A percentile compares a stretch with the other conserved stretches of the same genome.
These are phyloP conservation scores for Saccharomycopsis phalli DNA, from an alignment of 1,139 yeast species.

Conservation along the genomic window DNA sequence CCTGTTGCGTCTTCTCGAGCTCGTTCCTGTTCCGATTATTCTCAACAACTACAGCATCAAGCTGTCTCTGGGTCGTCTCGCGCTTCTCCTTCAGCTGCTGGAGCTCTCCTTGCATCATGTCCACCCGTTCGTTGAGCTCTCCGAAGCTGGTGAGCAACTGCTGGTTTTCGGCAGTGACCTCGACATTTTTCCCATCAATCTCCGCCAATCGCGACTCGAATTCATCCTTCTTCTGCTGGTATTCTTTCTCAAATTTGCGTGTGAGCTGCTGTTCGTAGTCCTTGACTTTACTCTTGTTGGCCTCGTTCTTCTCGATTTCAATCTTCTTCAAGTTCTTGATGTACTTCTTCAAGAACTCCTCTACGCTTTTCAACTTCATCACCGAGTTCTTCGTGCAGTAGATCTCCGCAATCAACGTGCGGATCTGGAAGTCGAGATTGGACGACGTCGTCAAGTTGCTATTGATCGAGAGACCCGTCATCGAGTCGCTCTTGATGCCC, in stretches of 20 bases:
- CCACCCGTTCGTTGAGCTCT: not conserved
- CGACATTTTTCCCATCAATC: slow-evolving; percentile 5
- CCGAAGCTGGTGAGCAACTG: not conserved
- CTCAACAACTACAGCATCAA: slow-evolving; percentile 1
- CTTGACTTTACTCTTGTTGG: slow-evolving; percentile 18
- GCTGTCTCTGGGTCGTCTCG: not conserved
- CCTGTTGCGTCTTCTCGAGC: slow-evolving; percentile 6
- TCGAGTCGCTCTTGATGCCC: slow-evolving; percentile 18
- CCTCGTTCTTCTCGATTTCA: slow-evolving; percentile 19
- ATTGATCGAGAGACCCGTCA: slow-evolving; percentile 20
- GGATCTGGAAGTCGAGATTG: slow-evolving; percentile 18
- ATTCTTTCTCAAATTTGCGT: slow-evolving; percentile 23
- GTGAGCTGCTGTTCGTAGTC: slow-evolving; percentile 18
- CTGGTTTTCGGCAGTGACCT: slow-evolving; percentile 10
- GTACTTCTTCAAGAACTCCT: slow-evolving; percentile 18
- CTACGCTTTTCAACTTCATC: slow-evolving; percentile 17
- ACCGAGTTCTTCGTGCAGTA: slow-evolving; percentile 16
- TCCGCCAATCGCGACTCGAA: slow-evolving; percentile 11
- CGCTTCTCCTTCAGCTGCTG: not conserved
- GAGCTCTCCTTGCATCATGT: not conserved
- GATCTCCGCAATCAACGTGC: slow-evolving; percentile 18
- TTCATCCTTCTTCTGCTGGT: slow-evolving; percentile 11
- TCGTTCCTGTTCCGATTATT: slow-evolving; percentile 9
- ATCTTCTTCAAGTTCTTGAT: slow-evolving; percentile 19
- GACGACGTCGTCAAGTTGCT: slow-evolving; percentile 20